Percentiles rank a stretch among this genome's conserved stretches.
Conservation (phyloP, 2,329 filamentous ascomycete genomes). For the Apiospora kogelbergensis region DNA sequence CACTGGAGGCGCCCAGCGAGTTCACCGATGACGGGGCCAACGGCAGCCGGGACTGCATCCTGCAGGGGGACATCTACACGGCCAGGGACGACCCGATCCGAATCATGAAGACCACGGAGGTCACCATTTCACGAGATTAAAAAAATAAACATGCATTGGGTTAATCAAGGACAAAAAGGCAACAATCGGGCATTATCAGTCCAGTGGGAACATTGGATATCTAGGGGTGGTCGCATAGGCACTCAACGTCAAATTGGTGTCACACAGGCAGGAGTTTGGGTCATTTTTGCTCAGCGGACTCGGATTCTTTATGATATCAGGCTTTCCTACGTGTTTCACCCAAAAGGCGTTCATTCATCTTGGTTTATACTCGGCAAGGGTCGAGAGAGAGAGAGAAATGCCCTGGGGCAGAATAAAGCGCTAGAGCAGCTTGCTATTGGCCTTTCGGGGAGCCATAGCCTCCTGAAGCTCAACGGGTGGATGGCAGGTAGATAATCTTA, state of each 20-base stretch:
- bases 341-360: too few species aligned
- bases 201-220: neutral
- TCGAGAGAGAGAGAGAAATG: too few species aligned
- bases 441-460: too few species aligned
- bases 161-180: neutral
- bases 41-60: neutral
- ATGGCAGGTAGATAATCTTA: too few species aligned
- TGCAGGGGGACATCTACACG: neutral
- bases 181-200: neutral
- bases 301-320: neutral
- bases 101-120: conserved; percentile 1
- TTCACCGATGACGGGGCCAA: neutral
- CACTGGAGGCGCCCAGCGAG: neutral
- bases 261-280: neutral
- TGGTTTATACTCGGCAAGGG: too few species aligned
- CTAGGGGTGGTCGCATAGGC: neutral
- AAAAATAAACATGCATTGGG: neutral
- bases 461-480: too few species aligned
- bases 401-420: too few species aligned
- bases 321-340: too few species aligned
- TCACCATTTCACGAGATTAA: neutral
- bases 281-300: neutral
- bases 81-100: neutral
- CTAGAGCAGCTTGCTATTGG: too few species aligned
- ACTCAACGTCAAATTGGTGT: neutral